Evolutionary conservation across 495 filamentous ascomycete species (phyloP).

Genomic region (Darksidea phi): DNA sequence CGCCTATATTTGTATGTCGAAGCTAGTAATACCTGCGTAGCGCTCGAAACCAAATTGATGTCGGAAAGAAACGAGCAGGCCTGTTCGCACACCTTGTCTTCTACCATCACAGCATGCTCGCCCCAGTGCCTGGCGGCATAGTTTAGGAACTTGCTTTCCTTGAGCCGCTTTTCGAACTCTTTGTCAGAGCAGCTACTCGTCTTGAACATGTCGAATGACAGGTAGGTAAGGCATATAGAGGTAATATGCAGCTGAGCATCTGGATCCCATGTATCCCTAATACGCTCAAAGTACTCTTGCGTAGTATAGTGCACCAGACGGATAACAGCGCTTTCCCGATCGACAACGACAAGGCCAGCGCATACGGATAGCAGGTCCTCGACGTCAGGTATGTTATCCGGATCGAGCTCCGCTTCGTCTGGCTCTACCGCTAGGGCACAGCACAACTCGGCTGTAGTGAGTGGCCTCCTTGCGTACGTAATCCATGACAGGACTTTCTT

Average conservation of each 20-base stretch:
- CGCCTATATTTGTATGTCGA: slow-evolving; percentile 14
- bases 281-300: too few relatives aligned
- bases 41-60: slow-evolving; percentile 6
- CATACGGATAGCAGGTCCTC: too few relatives aligned
- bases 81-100: slow-evolving; percentile 30
- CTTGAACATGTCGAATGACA: slow-evolving; percentile 45
- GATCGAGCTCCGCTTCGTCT: too few relatives aligned
- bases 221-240: slow-evolving; percentile 47
- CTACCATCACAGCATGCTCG: slow-evolving; percentile 40
- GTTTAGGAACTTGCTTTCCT: slow-evolving; percentile 41
- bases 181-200: slow-evolving; percentile 39
- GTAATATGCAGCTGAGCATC: slow-evolving; percentile 44
- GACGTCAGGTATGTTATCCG: too few relatives aligned
- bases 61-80: slow-evolving; percentile 4
- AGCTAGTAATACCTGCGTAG: slow-evolving; percentile 13
- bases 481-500: too few relatives aligned
- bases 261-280: too few relatives aligned
- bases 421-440: too few relatives aligned
- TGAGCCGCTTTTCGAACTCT: slow-evolving; percentile 38
- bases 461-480: too few relatives aligned
- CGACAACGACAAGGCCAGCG: too few relatives aligned
- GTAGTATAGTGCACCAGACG: too few relatives aligned
- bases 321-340: too few relatives aligned
- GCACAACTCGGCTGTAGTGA: too few relatives aligned
- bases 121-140: slow-evolving; percentile 52